Conservation (phyloP, 495 filamentous ascomycete genomes). For the Aspergillus olivimuriae region DNA sequence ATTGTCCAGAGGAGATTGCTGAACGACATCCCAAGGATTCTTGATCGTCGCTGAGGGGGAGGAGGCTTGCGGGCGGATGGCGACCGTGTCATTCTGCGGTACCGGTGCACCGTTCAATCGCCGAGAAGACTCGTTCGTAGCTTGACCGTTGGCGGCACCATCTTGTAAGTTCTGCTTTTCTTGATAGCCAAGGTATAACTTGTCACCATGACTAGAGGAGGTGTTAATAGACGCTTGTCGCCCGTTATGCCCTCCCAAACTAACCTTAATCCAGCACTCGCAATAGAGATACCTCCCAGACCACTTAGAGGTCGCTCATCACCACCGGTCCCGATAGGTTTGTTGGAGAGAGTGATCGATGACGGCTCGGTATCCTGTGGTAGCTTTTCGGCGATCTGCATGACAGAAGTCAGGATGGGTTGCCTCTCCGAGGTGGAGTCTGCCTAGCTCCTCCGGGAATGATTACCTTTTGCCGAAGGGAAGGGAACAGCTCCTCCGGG, state of each 20-base stretch:
- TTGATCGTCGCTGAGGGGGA: constrained; percentile 59
- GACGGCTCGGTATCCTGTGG: constrained; percentile 65
- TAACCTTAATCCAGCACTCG: constrained; percentile 66
- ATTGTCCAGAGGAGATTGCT: constrained; percentile 82
- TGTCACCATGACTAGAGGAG: constrained; percentile 70
- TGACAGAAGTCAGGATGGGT: background rate
- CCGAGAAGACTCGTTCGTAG: constrained; percentile 32
- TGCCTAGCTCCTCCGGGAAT: too few species aligned
- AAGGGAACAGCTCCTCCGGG: constrained; percentile 40
- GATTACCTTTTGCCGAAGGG: constrained; percentile 42
- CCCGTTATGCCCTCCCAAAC: too few species aligned
- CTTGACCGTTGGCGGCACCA: constrained; percentile 33
- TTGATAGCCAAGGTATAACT: constrained; percentile 78
- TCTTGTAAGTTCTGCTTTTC: constrained; percentile 46
- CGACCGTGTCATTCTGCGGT: constrained; percentile 57
- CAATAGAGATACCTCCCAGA: constrained; percentile 60
- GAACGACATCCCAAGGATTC: constrained; percentile 89
- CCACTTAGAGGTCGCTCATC: constrained; percentile 64
- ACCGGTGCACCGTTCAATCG: constrained; percentile 75
- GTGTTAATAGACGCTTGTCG: too few species aligned
- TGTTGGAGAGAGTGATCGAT: constrained; percentile 74
- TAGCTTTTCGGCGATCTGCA: constrained; percentile 55
- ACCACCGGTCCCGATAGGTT: constrained; percentile 63
- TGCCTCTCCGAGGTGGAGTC: too few species aligned
- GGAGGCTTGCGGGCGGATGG: constrained; percentile 51